A percentile compares a stretch with the other conserved stretches of the same genome.
These are phyloP conservation scores for Agarophyton chilense DNA, from an alignment of 23 red algal species.

Conservation along the genomic window DNA sequence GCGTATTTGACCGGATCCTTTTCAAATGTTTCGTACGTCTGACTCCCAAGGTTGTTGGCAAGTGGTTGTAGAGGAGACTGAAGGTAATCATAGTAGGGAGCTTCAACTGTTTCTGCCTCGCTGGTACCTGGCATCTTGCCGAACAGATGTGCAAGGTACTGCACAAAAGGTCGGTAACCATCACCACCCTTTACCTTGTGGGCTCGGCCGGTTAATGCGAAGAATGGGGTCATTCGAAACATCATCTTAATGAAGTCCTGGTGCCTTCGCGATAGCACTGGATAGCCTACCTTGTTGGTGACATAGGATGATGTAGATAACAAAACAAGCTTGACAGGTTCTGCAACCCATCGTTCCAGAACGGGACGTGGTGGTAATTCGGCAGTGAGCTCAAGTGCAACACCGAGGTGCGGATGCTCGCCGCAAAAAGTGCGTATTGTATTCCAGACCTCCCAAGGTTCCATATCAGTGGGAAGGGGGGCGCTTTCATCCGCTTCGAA, in stretches of 20 bases:
- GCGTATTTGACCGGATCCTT: constrained; percentile 87
- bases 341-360: constrained; percentile 81
- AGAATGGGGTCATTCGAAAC: constrained; percentile 72
- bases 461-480: constrained; percentile 27
- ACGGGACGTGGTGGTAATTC: constrained; percentile 49
- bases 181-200: constrained; percentile 73
- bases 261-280: constrained; percentile 79
- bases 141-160: constrained; percentile 88
- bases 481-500: constrained; percentile 17
- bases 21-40: constrained; percentile 93
- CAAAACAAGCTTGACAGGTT: constrained; percentile 74
- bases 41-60: constrained; percentile 82
- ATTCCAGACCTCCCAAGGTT: constrained; percentile 90
- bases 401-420: constrained; percentile 65
- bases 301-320: constrained; percentile 81
- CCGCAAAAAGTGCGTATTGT: constrained; percentile 78
- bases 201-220: constrained; percentile 69
- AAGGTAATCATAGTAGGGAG: constrained; percentile 87
- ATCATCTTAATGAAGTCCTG: constrained; percentile 76
- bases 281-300: constrained; percentile 88
- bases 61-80: constrained; percentile 88
- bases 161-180: constrained; percentile 81
- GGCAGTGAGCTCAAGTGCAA: constrained; percentile 75
- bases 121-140: constrained; percentile 70
- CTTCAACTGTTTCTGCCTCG: constrained; percentile 73